These are phyloP conservation scores for Rhododendron vialii DNA, from an alignment of 148 eudicot species.

Conservation along the genomic window DNA sequence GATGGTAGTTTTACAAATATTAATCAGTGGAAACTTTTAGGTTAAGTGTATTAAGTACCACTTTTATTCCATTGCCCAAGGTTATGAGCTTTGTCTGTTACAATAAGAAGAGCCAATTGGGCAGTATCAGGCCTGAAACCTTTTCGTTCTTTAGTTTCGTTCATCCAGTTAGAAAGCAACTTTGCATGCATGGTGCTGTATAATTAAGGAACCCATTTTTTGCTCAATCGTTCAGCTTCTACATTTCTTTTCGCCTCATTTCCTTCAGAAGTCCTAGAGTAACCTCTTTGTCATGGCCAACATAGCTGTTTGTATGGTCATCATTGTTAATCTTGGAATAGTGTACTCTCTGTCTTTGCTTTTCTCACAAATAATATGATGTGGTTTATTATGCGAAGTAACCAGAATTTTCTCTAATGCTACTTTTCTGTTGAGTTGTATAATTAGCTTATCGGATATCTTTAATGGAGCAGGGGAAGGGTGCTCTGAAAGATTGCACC, in stretches of 20 bases:
- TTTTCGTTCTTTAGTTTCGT: neutral
- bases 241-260: neutral
- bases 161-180: neutral
- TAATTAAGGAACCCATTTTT: neutral
- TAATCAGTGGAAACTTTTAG: neutral
- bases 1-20: neutral
- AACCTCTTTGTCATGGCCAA: neutral
- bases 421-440: neutral
- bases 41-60: neutral
- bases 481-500: slow-evolving; percentile 50
- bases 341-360: neutral
- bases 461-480: slow-evolving; percentile 52
- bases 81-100: neutral
- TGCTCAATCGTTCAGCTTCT: neutral
- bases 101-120: neutral
- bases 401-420: neutral
- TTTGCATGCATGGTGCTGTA: neutral
- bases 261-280: neutral
- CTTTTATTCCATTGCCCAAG: neutral
- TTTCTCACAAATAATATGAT: neutral
- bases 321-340: neutral
- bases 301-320: neutral
- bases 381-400: neutral
- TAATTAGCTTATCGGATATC: slow-evolving; percentile 4
- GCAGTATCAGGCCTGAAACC: neutral